These are phyloP conservation scores for Yarrowia yakushimensis DNA, from an alignment of 805 yeast species.

Conservation along the genomic window DNA sequence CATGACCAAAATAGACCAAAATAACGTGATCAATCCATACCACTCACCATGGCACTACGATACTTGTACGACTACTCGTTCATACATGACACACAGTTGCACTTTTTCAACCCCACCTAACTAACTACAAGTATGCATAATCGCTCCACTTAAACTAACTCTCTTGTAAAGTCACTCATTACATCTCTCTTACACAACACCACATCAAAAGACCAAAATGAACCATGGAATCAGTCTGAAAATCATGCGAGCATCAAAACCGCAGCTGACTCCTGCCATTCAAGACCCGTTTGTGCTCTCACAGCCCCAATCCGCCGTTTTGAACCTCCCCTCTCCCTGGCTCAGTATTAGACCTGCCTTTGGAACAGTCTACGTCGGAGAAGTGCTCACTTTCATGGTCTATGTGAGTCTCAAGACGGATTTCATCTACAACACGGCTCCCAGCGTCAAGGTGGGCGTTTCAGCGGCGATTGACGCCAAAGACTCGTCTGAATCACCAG, in stretches of 20 bases:
- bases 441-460: constrained; percentile 13
- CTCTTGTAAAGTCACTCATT: neutral
- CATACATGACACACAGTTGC: too few relatives aligned
- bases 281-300: constrained; percentile 24
- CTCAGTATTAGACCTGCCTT: constrained; percentile 30
- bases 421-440: constrained; percentile 4
- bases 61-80: too few relatives aligned
- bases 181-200: neutral
- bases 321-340: constrained; percentile 17
- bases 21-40: too few relatives aligned
- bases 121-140: too few relatives aligned
- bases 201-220: neutral
- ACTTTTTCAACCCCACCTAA: too few relatives aligned
- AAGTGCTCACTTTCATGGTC: constrained; percentile 34
- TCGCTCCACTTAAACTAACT: neutral
- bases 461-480: constrained; percentile 7
- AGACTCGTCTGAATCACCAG: neutral
- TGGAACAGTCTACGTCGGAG: constrained; percentile 37
- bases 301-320: constrained; percentile 1
- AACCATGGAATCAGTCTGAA: constrained; percentile 29
- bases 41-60: too few relatives aligned
- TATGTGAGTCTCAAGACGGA: constrained; percentile 25
- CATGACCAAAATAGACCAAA: too few relatives aligned
- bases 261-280: constrained; percentile 31
- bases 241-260: constrained; percentile 36